These are phyloP conservation scores for Talaromyces piceae DNA, from an alignment of 2,329 filamentous ascomycete genomes.

Conservation along the genomic window DNA sequence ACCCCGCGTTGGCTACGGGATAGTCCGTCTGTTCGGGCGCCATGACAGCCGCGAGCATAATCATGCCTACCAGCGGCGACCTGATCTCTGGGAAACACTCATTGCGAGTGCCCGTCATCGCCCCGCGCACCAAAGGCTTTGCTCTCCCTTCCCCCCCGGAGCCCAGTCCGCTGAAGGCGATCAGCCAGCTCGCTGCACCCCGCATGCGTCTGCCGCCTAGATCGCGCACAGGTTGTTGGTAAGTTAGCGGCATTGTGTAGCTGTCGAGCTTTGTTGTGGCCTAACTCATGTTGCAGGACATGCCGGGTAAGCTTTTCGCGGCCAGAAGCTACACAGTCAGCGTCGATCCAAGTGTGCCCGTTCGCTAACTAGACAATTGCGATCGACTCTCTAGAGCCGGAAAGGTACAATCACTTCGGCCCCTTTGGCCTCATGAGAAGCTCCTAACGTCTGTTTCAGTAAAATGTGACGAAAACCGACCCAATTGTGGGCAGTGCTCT, in stretches of 20 bases:
- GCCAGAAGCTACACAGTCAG: not conserved
- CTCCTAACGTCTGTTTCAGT: slow-evolving; percentile 25
- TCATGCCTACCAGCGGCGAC: slow-evolving; percentile 31
- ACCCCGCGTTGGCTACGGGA: not conserved
- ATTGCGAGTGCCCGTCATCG: slow-evolving; percentile 36
- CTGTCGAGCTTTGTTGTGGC: slow-evolving; percentile 7
- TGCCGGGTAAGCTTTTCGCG: slow-evolving; percentile 31
- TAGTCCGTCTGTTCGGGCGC: slow-evolving; percentile 12
- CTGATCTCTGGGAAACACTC: slow-evolving; percentile 31
- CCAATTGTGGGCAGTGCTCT: slow-evolving; percentile 50
- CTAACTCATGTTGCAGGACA: slow-evolving; percentile 25
- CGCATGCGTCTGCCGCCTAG: slow-evolving; percentile 45
- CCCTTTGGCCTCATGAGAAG: not conserved
- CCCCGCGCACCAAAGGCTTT: slow-evolving; percentile 35
- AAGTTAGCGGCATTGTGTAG: slow-evolving; percentile 17
- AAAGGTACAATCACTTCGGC: slow-evolving; percentile 27
- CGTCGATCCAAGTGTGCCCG: not conserved
- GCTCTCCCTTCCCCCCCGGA: slow-evolving; percentile 25
- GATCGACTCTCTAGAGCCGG: slow-evolving; percentile 24
- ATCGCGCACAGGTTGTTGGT: slow-evolving; percentile 49
- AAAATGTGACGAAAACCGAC: slow-evolving; percentile 51
- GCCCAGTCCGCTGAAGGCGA: slow-evolving; percentile 20
- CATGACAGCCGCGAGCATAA: slow-evolving; percentile 28
- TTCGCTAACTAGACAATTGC: slow-evolving; percentile 3
- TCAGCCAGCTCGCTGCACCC: slow-evolving; percentile 27